Evolutionary conservation across 2,329 filamentous ascomycete species (phyloP).

Genomic region (Phaeosphaeria sp.): DNA sequence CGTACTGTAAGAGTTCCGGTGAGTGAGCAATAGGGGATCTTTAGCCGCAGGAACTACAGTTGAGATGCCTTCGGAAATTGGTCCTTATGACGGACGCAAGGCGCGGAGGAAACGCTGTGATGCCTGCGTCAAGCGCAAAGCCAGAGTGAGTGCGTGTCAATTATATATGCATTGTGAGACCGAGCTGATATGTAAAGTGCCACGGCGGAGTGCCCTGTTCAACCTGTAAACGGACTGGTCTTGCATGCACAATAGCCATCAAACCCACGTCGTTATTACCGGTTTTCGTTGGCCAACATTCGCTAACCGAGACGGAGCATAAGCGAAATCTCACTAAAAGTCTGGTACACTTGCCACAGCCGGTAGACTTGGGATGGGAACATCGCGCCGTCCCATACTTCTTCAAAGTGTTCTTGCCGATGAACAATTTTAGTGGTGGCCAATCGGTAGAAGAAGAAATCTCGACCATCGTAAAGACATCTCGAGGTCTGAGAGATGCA

Average conservation of each 20-base stretch:
- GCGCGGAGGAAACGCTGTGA: slow-evolving; percentile 33
- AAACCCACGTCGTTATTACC: slow-evolving; percentile 8
- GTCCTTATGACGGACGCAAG: slow-evolving; percentile 38
- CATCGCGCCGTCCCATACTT: slow-evolving; percentile 27
- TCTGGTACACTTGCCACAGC: background rate
- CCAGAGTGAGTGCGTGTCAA: slow-evolving; percentile 27
- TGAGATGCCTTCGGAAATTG: slow-evolving; percentile 22
- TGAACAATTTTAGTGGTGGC: slow-evolving; percentile 24
- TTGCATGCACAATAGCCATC: slow-evolving; percentile 13
- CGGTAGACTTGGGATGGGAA: background rate
- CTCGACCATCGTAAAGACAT: slow-evolving; percentile 11
- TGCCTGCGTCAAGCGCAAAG: slow-evolving; percentile 32
- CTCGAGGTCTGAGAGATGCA: slow-evolving; percentile 24
- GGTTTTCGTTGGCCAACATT: slow-evolving; percentile 22
- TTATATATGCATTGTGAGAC: no score
- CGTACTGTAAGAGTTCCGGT: no score
- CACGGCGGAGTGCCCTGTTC: slow-evolving; percentile 30
- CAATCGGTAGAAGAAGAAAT: slow-evolving; percentile 15
- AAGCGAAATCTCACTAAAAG: background rate
- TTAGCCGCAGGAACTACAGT: background rate
- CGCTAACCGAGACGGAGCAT: background rate
- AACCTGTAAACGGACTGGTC: slow-evolving; percentile 24
- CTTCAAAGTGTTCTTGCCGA: slow-evolving; percentile 27
- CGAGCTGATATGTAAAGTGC: slow-evolving; percentile 21
- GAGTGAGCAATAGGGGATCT: background rate